Conservation (phyloP, 495 filamentous ascomycete species). For the Neurospora sp. region DNA sequence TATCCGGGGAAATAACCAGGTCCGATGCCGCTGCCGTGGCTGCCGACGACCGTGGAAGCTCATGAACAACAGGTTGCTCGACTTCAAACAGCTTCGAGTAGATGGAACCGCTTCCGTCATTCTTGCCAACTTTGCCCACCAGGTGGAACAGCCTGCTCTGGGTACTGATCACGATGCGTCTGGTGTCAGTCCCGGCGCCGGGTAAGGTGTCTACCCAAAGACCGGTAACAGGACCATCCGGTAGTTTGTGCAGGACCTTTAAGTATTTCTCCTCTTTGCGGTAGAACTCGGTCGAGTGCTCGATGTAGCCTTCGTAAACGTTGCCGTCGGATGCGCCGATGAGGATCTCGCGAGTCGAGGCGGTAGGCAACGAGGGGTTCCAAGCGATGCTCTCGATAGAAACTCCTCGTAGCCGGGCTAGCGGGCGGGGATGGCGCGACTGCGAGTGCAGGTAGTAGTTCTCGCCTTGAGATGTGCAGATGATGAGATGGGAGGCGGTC, state of each 20-base stretch:
- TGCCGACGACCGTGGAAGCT: constrained; percentile 46
- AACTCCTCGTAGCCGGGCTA: constrained; percentile 77
- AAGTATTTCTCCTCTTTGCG: constrained; percentile 88
- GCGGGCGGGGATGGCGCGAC: constrained; percentile 70
- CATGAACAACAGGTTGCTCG: constrained; percentile 66
- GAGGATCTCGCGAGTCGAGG: constrained; percentile 91
- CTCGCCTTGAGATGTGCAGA: constrained; percentile 83
- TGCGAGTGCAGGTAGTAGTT: constrained; percentile 98
- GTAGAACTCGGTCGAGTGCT: constrained; percentile 88
- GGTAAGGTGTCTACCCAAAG: constrained; percentile 68
- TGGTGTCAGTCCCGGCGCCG: constrained; percentile 48
- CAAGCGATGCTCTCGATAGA: constrained; percentile 82
- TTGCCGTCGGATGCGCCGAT: constrained; percentile 85
- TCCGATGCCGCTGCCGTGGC: constrained; percentile 49
- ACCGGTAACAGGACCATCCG: constrained; percentile 70
- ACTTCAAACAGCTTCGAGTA: constrained; percentile 81
- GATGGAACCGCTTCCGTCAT: constrained; percentile 73
- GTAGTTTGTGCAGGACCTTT: constrained; percentile 64
- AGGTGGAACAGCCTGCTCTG: constrained; percentile 67
- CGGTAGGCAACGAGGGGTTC: constrained; percentile 94
- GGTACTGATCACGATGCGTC: constrained; percentile 70
- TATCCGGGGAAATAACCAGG: constrained; percentile 67
- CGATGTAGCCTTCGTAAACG: constrained; percentile 92
- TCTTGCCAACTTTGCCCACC: constrained; percentile 61
- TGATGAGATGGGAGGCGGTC: constrained; percentile 85